A percentile compares a stretch with the other conserved stretches of the same genome.
Conservation (phyloP, 768 basidiomycete genomes). For the Epithele typhae region DNA sequence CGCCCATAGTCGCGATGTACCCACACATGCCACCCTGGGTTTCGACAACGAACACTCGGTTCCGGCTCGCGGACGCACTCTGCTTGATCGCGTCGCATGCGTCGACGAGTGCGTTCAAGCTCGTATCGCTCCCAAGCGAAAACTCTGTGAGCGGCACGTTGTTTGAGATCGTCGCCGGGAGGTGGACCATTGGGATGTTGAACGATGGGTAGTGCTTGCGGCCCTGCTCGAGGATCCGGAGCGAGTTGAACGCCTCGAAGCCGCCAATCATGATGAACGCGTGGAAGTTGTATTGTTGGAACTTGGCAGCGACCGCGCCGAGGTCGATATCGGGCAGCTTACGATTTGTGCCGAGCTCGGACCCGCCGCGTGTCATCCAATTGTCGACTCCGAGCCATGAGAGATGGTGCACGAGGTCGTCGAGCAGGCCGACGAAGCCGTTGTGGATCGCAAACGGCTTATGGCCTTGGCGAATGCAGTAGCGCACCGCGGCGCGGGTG, state of each 20-base stretch:
- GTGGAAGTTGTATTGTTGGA: constrained; percentile 81
- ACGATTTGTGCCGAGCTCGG: constrained; percentile 96
- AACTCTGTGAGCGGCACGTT: constrained; percentile 98
- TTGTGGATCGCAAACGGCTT: constrained; percentile 91
- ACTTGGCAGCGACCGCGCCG: constrained; percentile 83
- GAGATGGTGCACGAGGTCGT: constrained; percentile 80
- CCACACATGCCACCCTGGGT: constrained; percentile 97
- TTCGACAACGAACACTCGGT: constrained; percentile 96
- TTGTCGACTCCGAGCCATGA: constrained; percentile 97
- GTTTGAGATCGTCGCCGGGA: constrained; percentile 96
- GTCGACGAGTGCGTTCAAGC: constrained; percentile 93
- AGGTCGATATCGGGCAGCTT: constrained; percentile 81
- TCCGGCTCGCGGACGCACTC: constrained; percentile 92
- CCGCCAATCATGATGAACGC: constrained; percentile 89
- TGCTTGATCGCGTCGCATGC: constrained; percentile 99
- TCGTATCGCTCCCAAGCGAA: constrained; percentile 95
- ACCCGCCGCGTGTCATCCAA: constrained; percentile 95
- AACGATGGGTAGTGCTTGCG: constrained; percentile 84
- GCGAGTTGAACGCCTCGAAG: constrained; percentile 87
- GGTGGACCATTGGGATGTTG: constrained; percentile 92
- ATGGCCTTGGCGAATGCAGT: constrained; percentile 90
- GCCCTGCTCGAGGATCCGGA: constrained; percentile 75
- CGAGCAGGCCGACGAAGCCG: constrained; percentile 91
- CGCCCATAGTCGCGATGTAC: constrained; percentile 93
- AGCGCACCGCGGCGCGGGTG: constrained; percentile 89